A percentile compares a stretch with the other conserved stretches of the same genome.
phyloP scores from a whole-genome alignment of 768 basidiomycete genomes.

The Dacryopinax primogenitus region DNA sequence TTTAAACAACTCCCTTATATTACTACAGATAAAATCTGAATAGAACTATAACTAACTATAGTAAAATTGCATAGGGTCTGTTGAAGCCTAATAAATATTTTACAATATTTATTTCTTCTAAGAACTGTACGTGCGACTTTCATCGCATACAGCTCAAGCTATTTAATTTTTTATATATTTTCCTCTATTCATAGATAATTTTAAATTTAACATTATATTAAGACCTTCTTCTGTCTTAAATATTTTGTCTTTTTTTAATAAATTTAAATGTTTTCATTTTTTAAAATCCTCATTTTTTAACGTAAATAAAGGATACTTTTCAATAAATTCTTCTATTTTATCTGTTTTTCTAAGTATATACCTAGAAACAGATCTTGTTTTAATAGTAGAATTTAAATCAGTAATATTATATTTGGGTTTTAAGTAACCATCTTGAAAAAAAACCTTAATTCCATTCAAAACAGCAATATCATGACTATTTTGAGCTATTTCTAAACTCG shows the following conservation, averaged over 20 bases:
- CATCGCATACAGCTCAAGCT: no score
- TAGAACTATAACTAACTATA: constrained; percentile 21
- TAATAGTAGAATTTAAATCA: background rate
- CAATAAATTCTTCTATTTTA: background rate
- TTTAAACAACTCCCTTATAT: constrained; percentile 20
- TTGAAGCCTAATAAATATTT: background rate
- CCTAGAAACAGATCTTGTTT: background rate
- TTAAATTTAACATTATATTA: background rate
- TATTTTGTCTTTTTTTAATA: background rate
- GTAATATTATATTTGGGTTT: background rate
- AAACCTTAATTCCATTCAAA: background rate
- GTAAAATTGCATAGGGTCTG: constrained; percentile 22
- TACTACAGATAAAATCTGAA: constrained; percentile 18
- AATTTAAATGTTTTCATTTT: background rate
- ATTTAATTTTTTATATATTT: no score
- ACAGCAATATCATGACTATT: background rate
- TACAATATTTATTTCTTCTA: background rate
- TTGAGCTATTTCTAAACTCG: background rate
- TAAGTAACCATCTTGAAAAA: background rate
- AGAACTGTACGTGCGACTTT: no score
- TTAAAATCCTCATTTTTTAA: background rate
- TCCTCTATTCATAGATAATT: background rate
- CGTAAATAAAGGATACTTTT: background rate
- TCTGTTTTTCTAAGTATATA: background rate
- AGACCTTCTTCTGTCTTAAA: background rate